Evolutionary conservation across 176 grass and related monocot species (phyloP).

Genomic region (Musa acuminata): DNA sequence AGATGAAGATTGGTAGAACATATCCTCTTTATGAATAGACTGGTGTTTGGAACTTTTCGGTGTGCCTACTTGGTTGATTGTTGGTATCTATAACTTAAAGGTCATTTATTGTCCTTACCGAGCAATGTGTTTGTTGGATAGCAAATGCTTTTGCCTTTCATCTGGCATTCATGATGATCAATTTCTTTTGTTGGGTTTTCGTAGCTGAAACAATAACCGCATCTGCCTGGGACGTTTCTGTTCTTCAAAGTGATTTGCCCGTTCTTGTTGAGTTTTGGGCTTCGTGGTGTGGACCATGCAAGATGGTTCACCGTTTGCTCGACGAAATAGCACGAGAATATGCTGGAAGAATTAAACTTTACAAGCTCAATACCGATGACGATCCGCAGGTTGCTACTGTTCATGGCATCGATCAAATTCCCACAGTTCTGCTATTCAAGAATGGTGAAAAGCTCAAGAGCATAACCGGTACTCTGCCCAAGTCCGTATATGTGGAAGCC

Average conservation of each 20-base stretch:
- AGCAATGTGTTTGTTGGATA: not conserved
- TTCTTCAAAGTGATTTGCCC: slow-evolving; percentile 64
- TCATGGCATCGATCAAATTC: slow-evolving; percentile 52
- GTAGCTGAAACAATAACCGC: slow-evolving; percentile 72
- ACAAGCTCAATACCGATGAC: slow-evolving; percentile 68
- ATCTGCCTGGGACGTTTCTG: slow-evolving; percentile 71
- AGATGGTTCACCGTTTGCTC: slow-evolving; percentile 52
- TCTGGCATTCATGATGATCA: not conserved
- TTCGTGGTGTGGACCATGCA: slow-evolving; percentile 86
- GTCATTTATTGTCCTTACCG: not conserved
- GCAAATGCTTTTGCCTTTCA: not conserved
- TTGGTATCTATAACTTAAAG: not conserved
- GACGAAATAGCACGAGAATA: slow-evolving; percentile 75
- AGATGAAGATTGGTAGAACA: too few relatives aligned
- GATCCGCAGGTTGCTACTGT: slow-evolving; percentile 51
- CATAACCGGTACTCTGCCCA: slow-evolving; percentile 79
- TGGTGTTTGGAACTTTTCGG: not conserved
- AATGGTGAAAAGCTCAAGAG: slow-evolving; percentile 67
- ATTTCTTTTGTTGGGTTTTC: slow-evolving; percentile 3
- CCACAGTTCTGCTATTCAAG: slow-evolving; percentile 85
- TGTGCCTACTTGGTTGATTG: not conserved
- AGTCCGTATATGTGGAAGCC: slow-evolving; percentile 64
- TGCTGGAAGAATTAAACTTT: slow-evolving; percentile 60
- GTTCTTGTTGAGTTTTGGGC: slow-evolving; percentile 90
- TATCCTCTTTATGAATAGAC: too few relatives aligned